Base-by-base conservation (phyloP, 352 stramenopile species). In the Aphanomyces stellatus region DNA sequence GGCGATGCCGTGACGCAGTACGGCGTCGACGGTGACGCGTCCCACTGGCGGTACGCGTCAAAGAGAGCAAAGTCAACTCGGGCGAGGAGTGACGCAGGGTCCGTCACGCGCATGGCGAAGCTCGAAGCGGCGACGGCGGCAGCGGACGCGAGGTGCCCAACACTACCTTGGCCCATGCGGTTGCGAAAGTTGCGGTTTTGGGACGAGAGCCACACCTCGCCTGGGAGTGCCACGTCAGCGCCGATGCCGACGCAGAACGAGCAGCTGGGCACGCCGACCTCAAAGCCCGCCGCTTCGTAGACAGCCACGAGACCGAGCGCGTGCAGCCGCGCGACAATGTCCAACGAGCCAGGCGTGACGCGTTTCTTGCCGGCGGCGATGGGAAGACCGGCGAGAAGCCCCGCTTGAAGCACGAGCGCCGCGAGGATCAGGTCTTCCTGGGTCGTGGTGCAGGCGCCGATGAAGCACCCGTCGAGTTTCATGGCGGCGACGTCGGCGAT, bases 171-270 rank as follows among this genome's bases (percentile, higher is more conserved):
- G 65, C 84, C 84, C 84, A 92, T 92, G 41, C 84, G 84, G 71
- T 92, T 92, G 65, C 80, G 82, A 70, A 90, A 92, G 77, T 92
- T 92, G 55, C 84, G 82, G 78, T 92, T 92, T 72, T 92, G 84
- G 43, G 78, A 88, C 25, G 76, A 87, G 25, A 92, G 78, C 84
- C 84, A 92, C 57, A 92, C 84, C 37, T 92, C 84, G 62, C 69
- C 73, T 48, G 89, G 82, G 0, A 72, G 81, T 11, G 84, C 84
- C 0, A 92, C 84, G 60, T 92, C 84, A 13, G 84, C 84, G 30
- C 79, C 84, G 65, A 92, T 92, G 17, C 84, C 84, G 6, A 92
- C 80, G 62, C 84, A 92, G 76, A 88, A 92, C 56, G 80, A 90
- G 78, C 84, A 92, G 51, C 78, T 79, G 0, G 84, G 84, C n/a